A percentile compares a stretch with the other conserved stretches of the same genome.
Evolutionary conservation across 208 protist genomes (phyloP).

Genomic region (Leishmania aethiopica): DNA sequence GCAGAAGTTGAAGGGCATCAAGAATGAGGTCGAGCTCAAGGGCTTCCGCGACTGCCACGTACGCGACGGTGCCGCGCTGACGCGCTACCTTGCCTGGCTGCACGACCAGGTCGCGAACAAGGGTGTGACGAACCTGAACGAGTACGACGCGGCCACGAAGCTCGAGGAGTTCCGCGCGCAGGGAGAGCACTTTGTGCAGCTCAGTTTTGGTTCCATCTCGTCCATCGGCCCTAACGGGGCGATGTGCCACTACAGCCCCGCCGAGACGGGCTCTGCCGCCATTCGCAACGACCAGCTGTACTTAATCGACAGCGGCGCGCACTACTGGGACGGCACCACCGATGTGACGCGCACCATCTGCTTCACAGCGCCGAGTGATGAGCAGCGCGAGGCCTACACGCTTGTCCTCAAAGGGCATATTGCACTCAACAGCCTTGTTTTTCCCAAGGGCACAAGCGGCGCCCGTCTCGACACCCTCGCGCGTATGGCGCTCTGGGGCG

Average conservation of each 20-base stretch:
- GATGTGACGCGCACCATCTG: conserved; percentile 97
- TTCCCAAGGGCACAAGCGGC: conserved; percentile 86
- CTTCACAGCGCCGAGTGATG: conserved; percentile 63
- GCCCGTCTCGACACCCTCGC: conserved; percentile 91
- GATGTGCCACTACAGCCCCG: conserved; percentile 95
- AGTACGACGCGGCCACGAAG: conserved; percentile 80
- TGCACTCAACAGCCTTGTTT: conserved; percentile 78
- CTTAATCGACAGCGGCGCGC: conserved; percentile 96
- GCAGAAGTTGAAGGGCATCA: conserved; percentile 89
- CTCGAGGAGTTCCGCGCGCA: conserved; percentile 82
- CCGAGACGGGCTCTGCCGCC: conserved; percentile 56
- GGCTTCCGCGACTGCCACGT: conserved; percentile 94
- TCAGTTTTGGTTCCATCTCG: conserved; percentile 95
- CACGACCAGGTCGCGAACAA: conserved; percentile 61
- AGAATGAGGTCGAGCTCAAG: conserved; percentile 91
- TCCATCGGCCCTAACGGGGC: conserved; percentile 91
- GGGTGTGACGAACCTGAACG: conserved; percentile 74
- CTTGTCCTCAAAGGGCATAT: conserved; percentile 97
- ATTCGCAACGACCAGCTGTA: conserved; percentile 84
- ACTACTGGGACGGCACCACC: conserved; percentile 96
- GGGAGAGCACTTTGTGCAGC: conserved; percentile 83
- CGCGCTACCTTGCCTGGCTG: conserved; percentile 93
- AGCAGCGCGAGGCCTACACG: conserved; percentile 94
- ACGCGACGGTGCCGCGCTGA: conserved; percentile 93
- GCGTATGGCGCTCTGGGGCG: conserved; percentile 89